Percentiles rank a stretch among this genome's conserved stretches.
phyloP scores from a whole-genome alignment of 805 yeast genomes.

The Saturnispora sekii region DNA sequence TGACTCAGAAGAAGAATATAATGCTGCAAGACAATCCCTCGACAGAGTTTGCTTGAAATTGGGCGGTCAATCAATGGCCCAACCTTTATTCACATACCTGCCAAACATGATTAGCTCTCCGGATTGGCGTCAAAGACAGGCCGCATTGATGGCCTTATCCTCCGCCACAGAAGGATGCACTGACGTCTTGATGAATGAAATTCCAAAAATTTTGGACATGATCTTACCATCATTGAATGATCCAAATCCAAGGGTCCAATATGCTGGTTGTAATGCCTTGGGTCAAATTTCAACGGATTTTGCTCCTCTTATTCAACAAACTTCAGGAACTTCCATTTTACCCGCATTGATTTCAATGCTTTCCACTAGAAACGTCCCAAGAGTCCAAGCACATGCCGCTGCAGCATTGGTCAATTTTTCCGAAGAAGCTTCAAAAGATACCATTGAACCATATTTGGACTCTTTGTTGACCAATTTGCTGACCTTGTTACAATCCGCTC shows the following conservation, averaged over 20 bases:
- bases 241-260: conserved; percentile 89
- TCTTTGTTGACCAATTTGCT: conserved; percentile 64
- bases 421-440: conserved; percentile 82
- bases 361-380: conserved; percentile 61
- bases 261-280: conserved; percentile 92
- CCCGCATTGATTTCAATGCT: conserved; percentile 85
- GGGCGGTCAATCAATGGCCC: conserved; percentile 76
- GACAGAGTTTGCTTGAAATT: conserved; percentile 82
- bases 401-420: conserved; percentile 95
- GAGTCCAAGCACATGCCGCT: conserved; percentile 98
- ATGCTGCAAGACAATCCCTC: conserved; percentile 89
- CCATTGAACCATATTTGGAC: conserved; percentile 89
- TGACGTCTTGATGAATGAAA: conserved; percentile 75
- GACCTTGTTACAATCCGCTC: conserved; percentile 61
- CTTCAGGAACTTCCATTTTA: conserved; percentile 66
- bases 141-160: conserved; percentile 92
- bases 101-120: conserved; percentile 72
- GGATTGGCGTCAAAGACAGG: conserved; percentile 93
- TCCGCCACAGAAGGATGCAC: conserved; percentile 97
- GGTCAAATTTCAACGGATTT: conserved; percentile 97
- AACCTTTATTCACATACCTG: conserved; percentile 75
- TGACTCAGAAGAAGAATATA: conserved; percentile 71
- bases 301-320: conserved; percentile 78
- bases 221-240: conserved; percentile 79
- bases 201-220: conserved; percentile 73